Percentiles rank a stretch among this genome's conserved stretches.
Evolutionary conservation across 306 rosid species (phyloP).

Genomic region (Trifolium dubium): DNA sequence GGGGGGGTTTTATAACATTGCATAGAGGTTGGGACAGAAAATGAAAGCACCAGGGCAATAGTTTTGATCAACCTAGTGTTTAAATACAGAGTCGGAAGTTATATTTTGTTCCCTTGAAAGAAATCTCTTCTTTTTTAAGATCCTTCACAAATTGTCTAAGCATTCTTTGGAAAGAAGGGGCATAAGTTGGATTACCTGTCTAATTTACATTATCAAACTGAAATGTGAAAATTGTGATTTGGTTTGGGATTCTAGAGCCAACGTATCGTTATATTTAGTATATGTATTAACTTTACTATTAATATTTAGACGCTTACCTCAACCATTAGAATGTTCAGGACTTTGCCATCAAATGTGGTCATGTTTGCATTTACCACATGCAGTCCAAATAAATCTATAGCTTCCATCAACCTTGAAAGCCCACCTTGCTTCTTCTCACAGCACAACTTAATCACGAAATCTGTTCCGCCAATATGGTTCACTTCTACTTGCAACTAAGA

Average conservation of each 20-base stretch:
- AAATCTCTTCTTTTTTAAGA: not conserved
- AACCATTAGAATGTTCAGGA: constrained; percentile 56
- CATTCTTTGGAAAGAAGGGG: no score
- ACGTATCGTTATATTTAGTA: not conserved
- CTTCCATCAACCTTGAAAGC: constrained; percentile 68
- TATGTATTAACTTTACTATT: constrained; percentile 4
- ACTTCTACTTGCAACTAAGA: constrained; percentile 68
- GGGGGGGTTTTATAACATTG: no score
- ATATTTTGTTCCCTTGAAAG: constrained; percentile 3
- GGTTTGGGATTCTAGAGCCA: no score
- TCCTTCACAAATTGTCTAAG: not conserved
- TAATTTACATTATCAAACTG: not conserved
- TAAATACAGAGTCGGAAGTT: constrained; percentile 8
- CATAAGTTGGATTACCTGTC: no score
- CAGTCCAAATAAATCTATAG: constrained; percentile 67
- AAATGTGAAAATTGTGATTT: not conserved
- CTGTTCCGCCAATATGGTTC: constrained; percentile 54
- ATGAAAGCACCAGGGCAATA: constrained; percentile 4
- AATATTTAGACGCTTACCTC: constrained; percentile 59
- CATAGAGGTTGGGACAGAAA: not conserved
- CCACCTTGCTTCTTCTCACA: constrained; percentile 58
- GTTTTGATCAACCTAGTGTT: not conserved
- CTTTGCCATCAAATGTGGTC: constrained; percentile 57
- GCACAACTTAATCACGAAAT: constrained; percentile 56
- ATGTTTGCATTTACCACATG: constrained; percentile 63